Evolutionary conservation across 805 yeast genomes (phyloP).

Genomic region (Saccharomycopsis sp.): DNA sequence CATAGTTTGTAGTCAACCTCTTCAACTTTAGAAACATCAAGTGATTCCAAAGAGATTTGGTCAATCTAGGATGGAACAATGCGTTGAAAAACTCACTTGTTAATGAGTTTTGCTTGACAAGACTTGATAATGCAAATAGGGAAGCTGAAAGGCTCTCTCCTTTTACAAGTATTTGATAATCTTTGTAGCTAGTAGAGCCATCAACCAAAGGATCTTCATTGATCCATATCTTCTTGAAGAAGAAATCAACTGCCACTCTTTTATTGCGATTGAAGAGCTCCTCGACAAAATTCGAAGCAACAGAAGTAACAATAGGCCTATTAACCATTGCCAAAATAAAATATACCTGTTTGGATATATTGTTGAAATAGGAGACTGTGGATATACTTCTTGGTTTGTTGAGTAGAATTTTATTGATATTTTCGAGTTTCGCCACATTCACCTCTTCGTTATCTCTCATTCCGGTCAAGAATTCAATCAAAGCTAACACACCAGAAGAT

Average conservation of each 20-base stretch:
- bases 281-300: slow-evolving; percentile 49
- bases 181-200: slow-evolving; percentile 17
- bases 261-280: slow-evolving; percentile 44
- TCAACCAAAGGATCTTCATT: slow-evolving; percentile 33
- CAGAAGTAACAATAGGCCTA: slow-evolving; percentile 52
- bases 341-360: slow-evolving; percentile 60
- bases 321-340: slow-evolving; percentile 51
- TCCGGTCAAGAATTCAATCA: slow-evolving; percentile 74
- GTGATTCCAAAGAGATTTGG: slow-evolving; percentile 39
- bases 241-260: slow-evolving; percentile 49
- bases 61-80: slow-evolving; percentile 25
- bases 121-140: slow-evolving; percentile 51
- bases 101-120: slow-evolving; percentile 16
- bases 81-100: slow-evolving; percentile 29
- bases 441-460: slow-evolving; percentile 67
- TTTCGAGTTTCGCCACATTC: slow-evolving; percentile 56
- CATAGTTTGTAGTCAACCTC: slow-evolving; percentile 26
- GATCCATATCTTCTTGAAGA: slow-evolving; percentile 45
- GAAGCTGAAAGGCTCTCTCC: slow-evolving; percentile 56
- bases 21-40: slow-evolving; percentile 31
- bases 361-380: slow-evolving; percentile 45
- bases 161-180: slow-evolving; percentile 31
- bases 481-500: slow-evolving; percentile 61
- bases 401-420: slow-evolving; percentile 59
- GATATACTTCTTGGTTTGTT: slow-evolving; percentile 51